These are phyloP conservation scores for Candida boleticola DNA, from an alignment of 805 yeast species.

Conservation along the genomic window DNA sequence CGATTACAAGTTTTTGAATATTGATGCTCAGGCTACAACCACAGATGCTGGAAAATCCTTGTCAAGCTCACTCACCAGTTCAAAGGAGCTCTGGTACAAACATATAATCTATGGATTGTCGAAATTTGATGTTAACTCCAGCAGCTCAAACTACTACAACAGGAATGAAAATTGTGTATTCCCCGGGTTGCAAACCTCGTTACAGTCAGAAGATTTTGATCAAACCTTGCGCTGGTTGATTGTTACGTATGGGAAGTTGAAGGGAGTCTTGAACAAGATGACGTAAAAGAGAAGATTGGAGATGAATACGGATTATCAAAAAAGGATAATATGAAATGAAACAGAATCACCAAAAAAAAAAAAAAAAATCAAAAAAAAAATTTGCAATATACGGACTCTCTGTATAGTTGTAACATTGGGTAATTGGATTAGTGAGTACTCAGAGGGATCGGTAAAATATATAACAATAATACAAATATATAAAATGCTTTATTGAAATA, in stretches of 20 bases:
- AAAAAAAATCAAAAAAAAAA: background rate
- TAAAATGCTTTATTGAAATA: background rate
- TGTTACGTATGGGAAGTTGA: constrained; percentile 23
- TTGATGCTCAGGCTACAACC: background rate
- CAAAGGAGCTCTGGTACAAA: constrained; percentile 11
- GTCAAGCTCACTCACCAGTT: too few species aligned
- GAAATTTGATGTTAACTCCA: constrained; percentile 9
- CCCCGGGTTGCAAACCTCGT: constrained; percentile 18
- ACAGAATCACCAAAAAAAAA: background rate
- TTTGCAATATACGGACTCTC: too few species aligned
- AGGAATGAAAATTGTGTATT: constrained; percentile 17
- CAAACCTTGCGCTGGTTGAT: constrained; percentile 21
- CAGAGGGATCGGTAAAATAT: too few species aligned
- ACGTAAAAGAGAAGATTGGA: constrained; percentile 5
- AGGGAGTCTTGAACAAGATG: constrained; percentile 14
- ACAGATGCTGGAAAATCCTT: background rate
- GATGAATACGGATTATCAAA: background rate
- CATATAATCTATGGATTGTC: constrained; percentile 23
- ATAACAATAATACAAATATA: background rate
- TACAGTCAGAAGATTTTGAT: constrained; percentile 21
- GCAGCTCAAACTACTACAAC: constrained; percentile 5
- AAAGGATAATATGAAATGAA: background rate
- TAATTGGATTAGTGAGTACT: too few species aligned
- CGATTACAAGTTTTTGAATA: constrained; percentile 17
- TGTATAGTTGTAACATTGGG: too few species aligned